Evolutionary conservation across 1,284 basidiomycete species (phyloP), one percentile per base, ranked within the genome.

Genomic region (Tylopilus orsonianus): DNA sequence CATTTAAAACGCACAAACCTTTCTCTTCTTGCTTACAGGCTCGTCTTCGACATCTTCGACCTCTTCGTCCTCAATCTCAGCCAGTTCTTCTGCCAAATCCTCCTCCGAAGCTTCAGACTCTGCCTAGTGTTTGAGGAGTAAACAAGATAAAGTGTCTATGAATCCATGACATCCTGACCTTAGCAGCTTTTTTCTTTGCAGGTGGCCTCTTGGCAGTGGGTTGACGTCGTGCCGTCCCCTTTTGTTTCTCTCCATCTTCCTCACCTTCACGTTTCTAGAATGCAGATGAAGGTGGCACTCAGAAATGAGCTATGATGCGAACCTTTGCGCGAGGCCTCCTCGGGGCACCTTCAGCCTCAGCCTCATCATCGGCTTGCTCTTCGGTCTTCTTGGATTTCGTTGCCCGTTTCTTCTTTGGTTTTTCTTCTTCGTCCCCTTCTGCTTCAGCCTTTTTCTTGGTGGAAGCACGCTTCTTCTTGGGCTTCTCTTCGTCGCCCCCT

Each of bases 361-460:
- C 69, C 19, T 60, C 70, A 12, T 75, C 59, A 32, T 59, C 80
- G 7, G 69, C 73, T 8, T 75, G 80, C 0, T 53, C 63, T 30
- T 58, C 63, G 4, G 48, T 59, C 64, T 75, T 75, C 57, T 73
- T 74, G 30, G 64, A 58, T 56, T 71, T 71, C 16, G 65, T 53
- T 20, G 54, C 67, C 46, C 65, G 61, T 47, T 63, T 75, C 64
- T 64, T 75, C 61, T 63, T 69, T 44, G 64, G 65, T 32, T 70
- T 72, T 50, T 65, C 66, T 26, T 67, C 70, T 6, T 65, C 66
- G 12, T 75, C 81, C 8, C 75, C 75, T 4, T 75, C 80, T 0
- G 47, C 58, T 43, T 60, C 66, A 16, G 48, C 60, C 54, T 70
- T 73, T 61, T 76, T 75, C 59, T 73, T 74, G 45, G 66, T 62